Evolutionary conservation across 768 basidiomycete species (phyloP).

Genomic region (Strobilomyces dryophilus): DNA sequence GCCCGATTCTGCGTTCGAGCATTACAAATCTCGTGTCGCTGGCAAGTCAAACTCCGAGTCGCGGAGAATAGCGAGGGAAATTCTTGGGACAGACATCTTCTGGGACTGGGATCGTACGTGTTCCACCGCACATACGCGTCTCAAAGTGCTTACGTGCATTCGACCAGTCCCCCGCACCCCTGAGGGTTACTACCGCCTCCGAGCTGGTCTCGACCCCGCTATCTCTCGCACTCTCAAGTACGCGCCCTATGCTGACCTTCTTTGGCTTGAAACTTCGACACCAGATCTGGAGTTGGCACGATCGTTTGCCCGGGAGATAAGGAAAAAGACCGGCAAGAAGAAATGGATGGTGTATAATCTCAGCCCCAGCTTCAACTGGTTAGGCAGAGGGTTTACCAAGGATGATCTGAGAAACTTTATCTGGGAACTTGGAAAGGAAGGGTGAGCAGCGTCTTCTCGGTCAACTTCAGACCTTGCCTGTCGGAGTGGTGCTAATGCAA

Average conservation of each 20-base stretch:
- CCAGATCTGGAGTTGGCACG: conserved; percentile 79
- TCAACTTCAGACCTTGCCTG: not conserved
- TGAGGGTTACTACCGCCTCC: conserved; percentile 89
- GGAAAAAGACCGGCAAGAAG: conserved; percentile 54
- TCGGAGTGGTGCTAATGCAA: not conserved
- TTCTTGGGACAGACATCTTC: conserved; percentile 56
- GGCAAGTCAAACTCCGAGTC: conserved; percentile 74
- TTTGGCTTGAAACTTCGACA: conserved; percentile 93
- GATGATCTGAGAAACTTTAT: conserved; percentile 77
- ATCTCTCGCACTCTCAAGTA: conserved; percentile 76
- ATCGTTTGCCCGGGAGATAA: conserved; percentile 71
- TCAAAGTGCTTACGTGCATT: not conserved
- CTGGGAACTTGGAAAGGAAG: conserved; percentile 89
- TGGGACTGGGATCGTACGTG: conserved; percentile 88
- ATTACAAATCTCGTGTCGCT: conserved; percentile 52
- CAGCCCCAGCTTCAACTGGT: conserved; percentile 94
- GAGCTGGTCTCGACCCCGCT: conserved; percentile 76
- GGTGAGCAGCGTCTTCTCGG: conserved; percentile 37
- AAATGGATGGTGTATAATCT: conserved; percentile 92
- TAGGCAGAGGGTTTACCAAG: conserved; percentile 74
- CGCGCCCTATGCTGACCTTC: conserved; percentile 82
- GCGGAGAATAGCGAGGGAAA: conserved; percentile 66
- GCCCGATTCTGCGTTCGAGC: conserved; percentile 44
- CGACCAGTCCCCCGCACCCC: conserved; percentile 75
- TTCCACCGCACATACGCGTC: not conserved